Percentiles rank a stretch among this genome's conserved stretches.
Evolutionary conservation across 768 basidiomycete genomes (phyloP).

Genomic region (Kwoniella heveanensis): DNA sequence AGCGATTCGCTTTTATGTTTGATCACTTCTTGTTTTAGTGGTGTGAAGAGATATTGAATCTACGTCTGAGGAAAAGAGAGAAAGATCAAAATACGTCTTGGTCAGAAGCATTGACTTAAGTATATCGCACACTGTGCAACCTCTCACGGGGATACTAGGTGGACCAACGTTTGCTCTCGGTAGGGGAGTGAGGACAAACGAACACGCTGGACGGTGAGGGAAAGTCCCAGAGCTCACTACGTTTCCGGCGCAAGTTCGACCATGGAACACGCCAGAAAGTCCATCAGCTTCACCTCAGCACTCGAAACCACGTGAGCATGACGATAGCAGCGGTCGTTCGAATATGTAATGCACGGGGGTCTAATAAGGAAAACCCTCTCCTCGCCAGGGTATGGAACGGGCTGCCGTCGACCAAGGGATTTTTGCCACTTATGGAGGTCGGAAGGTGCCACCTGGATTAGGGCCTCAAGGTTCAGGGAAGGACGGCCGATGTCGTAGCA

Average conservation of each 20-base stretch:
- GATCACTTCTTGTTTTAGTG: slow-evolving; percentile 5
- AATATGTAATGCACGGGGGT: no score
- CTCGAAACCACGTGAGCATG: not conserved
- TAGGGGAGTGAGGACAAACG: not conserved
- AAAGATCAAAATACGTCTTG: slow-evolving; percentile 8
- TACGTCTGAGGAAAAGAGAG: slow-evolving; percentile 16
- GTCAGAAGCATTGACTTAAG: slow-evolving; percentile 10
- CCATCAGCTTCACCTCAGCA: not conserved
- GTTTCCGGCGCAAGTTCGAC: slow-evolving; percentile 8
- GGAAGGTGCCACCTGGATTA: not conserved
- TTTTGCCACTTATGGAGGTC: not conserved
- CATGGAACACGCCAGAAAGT: slow-evolving; percentile 27
- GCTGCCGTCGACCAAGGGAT: no score
- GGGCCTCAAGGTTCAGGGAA: not conserved
- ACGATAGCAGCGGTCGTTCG: not conserved
- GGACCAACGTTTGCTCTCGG: slow-evolving; percentile 8
- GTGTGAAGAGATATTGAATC: not conserved
- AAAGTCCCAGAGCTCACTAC: slow-evolving; percentile 14
- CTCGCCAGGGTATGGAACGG: no score
- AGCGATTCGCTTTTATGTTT: slow-evolving; percentile 2
- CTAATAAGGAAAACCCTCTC: no score
- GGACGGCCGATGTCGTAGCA: not conserved
- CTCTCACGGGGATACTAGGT: not conserved
- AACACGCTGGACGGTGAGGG: slow-evolving; percentile 15
- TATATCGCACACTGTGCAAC: slow-evolving; percentile 9